Percentiles rank a stretch among this genome's conserved stretches.
Evolutionary conservation across 129 eudicot species (phyloP).

Genomic region (Saussurea involucrata): DNA sequence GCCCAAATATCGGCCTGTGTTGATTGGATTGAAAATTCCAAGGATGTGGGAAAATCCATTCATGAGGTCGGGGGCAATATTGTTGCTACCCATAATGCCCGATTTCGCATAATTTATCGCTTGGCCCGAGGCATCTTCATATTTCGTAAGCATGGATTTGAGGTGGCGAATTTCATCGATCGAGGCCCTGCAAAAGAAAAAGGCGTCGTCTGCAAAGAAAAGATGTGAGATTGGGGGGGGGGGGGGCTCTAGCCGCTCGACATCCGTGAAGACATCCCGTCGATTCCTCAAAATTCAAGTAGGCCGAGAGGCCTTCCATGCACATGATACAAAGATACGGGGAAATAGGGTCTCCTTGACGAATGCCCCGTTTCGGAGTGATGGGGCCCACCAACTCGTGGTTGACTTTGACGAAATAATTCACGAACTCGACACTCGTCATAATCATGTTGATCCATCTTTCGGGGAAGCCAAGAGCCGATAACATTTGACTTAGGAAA

Average conservation of each 20-base stretch:
- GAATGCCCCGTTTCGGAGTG: background rate
- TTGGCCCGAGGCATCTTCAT: background rate
- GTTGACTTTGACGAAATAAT: background rate
- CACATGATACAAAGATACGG: background rate
- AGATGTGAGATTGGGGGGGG: background rate
- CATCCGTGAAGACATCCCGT: background rate
- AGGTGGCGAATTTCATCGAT: background rate
- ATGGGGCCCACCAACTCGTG: background rate
- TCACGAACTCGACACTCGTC: background rate
- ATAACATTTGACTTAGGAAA: too few species aligned
- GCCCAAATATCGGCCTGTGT: background rate
- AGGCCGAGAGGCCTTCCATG: background rate
- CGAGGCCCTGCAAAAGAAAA: background rate
- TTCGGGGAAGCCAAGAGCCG: background rate
- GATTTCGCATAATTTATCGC: background rate
- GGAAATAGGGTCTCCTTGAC: background rate
- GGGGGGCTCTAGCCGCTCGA: background rate
- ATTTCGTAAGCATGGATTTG: background rate
- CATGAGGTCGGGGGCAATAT: background rate
- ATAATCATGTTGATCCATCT: background rate
- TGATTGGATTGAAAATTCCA: background rate
- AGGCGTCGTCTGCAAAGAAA: background rate
- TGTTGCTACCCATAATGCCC: background rate
- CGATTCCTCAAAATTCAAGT: background rate
- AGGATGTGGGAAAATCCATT: background rate